phyloP scores from a whole-genome alignment of 148 eudicot species.

The Oxyria digyna region DNA sequence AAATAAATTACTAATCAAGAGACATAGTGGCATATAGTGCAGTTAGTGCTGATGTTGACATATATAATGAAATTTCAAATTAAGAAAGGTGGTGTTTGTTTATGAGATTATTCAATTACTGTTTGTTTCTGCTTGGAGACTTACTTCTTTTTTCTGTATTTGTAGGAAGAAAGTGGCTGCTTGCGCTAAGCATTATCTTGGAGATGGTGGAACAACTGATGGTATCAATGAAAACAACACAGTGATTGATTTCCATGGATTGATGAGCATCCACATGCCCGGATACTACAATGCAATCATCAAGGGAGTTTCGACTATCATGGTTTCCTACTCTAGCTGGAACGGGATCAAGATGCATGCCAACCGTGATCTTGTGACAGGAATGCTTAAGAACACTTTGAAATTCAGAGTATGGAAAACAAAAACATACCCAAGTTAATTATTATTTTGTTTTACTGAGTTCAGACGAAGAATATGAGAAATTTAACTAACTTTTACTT shows the following conservation, averaged over 20 bases:
- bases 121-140: too few species aligned
- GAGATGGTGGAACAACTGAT: slow-evolving; percentile 39
- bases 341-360: slow-evolving; percentile 49
- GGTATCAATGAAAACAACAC: slow-evolving; percentile 32
- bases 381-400: slow-evolving; percentile 20
- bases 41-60: not conserved
- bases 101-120: too few species aligned
- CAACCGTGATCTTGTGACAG: slow-evolving; percentile 21
- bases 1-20: not conserved
- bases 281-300: slow-evolving; percentile 24
- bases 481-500: not conserved
- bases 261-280: slow-evolving; percentile 34
- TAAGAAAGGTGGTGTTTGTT: not conserved
- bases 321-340: slow-evolving; percentile 32
- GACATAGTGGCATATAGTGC: too few species aligned
- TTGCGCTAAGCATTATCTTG: slow-evolving; percentile 33
- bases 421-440: not conserved
- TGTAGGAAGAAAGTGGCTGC: slow-evolving; percentile 33
- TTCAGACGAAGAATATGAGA: not conserved
- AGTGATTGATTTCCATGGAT: slow-evolving; percentile 13
- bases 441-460: not conserved
- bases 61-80: not conserved
- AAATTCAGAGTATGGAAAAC: slow-evolving; percentile 17
- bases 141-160: not conserved
- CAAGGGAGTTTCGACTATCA: slow-evolving; percentile 27